Evolutionary conservation across 164 flowering plant genomes (phyloP).

Genomic region (Sextonia rubra): DNA sequence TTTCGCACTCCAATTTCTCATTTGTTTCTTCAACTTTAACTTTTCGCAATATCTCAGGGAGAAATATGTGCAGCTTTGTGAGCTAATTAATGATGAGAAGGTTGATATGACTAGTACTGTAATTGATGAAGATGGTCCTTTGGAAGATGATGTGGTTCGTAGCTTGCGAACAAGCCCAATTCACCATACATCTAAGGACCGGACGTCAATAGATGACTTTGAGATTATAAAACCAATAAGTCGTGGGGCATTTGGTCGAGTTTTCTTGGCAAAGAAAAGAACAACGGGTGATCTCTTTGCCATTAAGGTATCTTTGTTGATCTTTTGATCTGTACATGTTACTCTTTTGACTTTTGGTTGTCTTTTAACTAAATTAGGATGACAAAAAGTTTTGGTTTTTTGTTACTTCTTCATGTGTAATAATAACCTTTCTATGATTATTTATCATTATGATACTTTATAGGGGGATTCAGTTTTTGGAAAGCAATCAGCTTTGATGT

Average conservation of each 20-base stretch:
- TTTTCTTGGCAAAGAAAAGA: slow-evolving; percentile 93
- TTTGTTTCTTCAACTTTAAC: slow-evolving; percentile 2
- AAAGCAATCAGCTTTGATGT: too few species aligned
- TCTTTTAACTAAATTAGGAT: too few species aligned
- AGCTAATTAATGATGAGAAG: slow-evolving; percentile 85
- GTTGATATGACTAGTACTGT: slow-evolving; percentile 71
- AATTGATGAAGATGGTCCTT: slow-evolving; percentile 88
- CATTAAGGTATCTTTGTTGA: slow-evolving; percentile 61
- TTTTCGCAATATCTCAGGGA: slow-evolving; percentile 52
- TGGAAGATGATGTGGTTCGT: slow-evolving; percentile 94
- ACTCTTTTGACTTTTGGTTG: background rate
- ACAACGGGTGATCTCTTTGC: slow-evolving; percentile 99
- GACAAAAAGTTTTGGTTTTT: background rate
- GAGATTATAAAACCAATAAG: slow-evolving; percentile 98
- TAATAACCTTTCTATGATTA: too few species aligned
- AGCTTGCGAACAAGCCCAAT: slow-evolving; percentile 90
- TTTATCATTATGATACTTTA: too few species aligned
- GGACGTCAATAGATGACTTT: slow-evolving; percentile 99
- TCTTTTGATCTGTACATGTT: background rate
- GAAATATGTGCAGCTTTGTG: slow-evolving; percentile 87
- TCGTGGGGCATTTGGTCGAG: slow-evolving; percentile 99
- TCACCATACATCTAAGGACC: slow-evolving; percentile 68
- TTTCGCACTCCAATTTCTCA: background rate
- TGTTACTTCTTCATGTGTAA: background rate
- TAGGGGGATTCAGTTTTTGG: too few species aligned